Evolutionary conservation across 192 early-diverging fungal genomes (phyloP), one percentile per base, ranked within the genome.

Genomic region (Pecoramyces ruminantium): DNA sequence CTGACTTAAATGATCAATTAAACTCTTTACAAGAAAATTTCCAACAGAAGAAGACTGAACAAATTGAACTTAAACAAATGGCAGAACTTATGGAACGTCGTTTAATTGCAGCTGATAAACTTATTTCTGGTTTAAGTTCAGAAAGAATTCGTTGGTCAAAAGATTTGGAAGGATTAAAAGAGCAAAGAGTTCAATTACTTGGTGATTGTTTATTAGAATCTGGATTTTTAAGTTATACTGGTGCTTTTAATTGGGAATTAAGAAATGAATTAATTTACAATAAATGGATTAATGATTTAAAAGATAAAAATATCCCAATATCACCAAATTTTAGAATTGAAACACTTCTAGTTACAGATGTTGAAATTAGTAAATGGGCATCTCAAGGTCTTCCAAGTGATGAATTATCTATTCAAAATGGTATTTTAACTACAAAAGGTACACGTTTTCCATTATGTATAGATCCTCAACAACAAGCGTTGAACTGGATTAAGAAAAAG

Each of bases 51-150:
- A 90, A 90, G 81, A 87, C 88, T 0, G 89, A 90, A 81, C 89
- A 90, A 81, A 79, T 89, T 28, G 89, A 90, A 82, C 79, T 90
- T 79, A 89, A 90, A 79, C 83, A 89, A 77, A 90, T 90, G 88
- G 89, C 89, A 25, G 89, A 88, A 80, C 84, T 90, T 51, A 90
- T 90, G 89, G 89, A 89, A 81, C 84, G 89, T n/a, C 87, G 89
- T 51, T 83, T 90, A 39, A 83, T 86, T 79, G 89, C 89, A 15
- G 89, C 89, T 4, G 89, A 90, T 77, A 90, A 90, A 81, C 87
- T 90, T 29, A 88, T 90, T 78, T 90, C 89, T 30, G 89, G 89
- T 78, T 79, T 90, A 13, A 88, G 89, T 17, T 90, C 89, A 4
- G 89, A 90, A 83, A 81, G 88, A 83, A 83, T 89, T 38, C 85